These are phyloP conservation scores for Zalaria sp. DNA, from an alignment of 2,329 filamentous ascomycete genomes.

Conservation along the genomic window DNA sequence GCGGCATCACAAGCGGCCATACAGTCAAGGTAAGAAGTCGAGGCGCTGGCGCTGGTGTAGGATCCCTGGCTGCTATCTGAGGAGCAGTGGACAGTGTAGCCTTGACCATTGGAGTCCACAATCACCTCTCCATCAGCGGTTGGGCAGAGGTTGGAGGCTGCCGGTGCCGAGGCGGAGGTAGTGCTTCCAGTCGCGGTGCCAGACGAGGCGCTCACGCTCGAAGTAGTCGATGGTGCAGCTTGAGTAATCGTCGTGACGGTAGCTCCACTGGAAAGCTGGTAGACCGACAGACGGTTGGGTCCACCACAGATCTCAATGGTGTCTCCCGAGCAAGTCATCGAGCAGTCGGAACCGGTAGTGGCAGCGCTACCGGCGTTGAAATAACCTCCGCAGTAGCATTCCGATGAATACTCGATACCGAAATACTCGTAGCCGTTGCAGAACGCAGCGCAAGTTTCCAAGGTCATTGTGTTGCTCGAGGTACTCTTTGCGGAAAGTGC, in stretches of 20 bases:
- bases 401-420: conserved; percentile 21
- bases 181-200: background rate
- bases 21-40: conserved; percentile 6
- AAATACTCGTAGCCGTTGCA: conserved; percentile 23
- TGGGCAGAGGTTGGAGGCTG: conserved; percentile 7
- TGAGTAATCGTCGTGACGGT: conserved; percentile 6
- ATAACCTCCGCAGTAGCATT: conserved; percentile 20
- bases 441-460: conserved; percentile 24
- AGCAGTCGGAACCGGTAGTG: conserved; percentile 12
- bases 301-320: conserved; percentile 14
- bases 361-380: conserved; percentile 7
- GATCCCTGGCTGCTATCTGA: conserved; percentile 2
- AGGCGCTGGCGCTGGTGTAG: conserved; percentile 2
- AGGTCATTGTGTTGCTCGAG: conserved; percentile 20
- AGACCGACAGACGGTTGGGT: conserved; percentile 11
- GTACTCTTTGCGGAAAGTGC: conserved; percentile 13
- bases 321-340: conserved; percentile 16
- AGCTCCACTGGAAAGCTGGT: conserved; percentile 6
- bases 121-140: conserved; percentile 4
- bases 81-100: conserved; percentile 3
- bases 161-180: conserved; percentile 5
- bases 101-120: conserved; percentile 2
- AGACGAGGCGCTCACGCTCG: background rate
- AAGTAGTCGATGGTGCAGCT: conserved; percentile 3
- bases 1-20: conserved; percentile 5